Evolutionary conservation across 805 yeast genomes (phyloP), one percentile per base, ranked within the genome.

Genomic region (Ascoidea asiatica): DNA sequence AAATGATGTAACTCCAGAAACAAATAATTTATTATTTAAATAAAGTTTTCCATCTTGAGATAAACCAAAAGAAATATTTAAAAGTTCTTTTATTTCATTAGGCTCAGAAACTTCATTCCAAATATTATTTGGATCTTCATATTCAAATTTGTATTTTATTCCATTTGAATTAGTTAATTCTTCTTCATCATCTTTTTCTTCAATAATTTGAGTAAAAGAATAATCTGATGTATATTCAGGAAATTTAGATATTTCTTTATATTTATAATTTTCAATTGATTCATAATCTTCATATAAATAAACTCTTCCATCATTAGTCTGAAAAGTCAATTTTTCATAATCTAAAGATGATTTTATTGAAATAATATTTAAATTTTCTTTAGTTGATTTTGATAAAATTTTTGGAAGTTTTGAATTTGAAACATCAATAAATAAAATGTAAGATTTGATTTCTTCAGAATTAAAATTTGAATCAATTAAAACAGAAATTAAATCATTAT

Each of bases 1-100:
- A 46, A 90, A 60, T 0, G 97, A 89, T 0, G 97, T 89, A 13
- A 86, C 89, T 13, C 90, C 87, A 3, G 75, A 67, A 1, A 84
- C 70, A 13, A 88, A 58, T 48, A 73, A 77, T 15, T 67, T 64
- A 0, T 70, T 70, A 51, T 81, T 77, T 3, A 78, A 79, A 57
- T 66, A 86, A 13, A 92, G 62, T 54, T 81, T 82, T 45, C 97
- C 97, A 49, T 70, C 76, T 4, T 73, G 62, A 0, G 95, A 72
- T 22, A 90, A 61, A 44, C 96, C 97, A 57, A 86, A 82, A 0
- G 79, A 78, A 15, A 64, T 59, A 29, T 57, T 44, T 39, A 57
- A 56, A 17, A 58, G 54, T 19, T 54, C 56, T n/a, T 45, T 50
- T 8, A 60, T 50, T 3, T 44, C 15, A 29, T 11, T 8, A 29